Percentiles rank a stretch among this genome's conserved stretches.
Conservation (phyloP, 805 yeast genomes). For the Kluyveromyces wickerhamii region DNA sequence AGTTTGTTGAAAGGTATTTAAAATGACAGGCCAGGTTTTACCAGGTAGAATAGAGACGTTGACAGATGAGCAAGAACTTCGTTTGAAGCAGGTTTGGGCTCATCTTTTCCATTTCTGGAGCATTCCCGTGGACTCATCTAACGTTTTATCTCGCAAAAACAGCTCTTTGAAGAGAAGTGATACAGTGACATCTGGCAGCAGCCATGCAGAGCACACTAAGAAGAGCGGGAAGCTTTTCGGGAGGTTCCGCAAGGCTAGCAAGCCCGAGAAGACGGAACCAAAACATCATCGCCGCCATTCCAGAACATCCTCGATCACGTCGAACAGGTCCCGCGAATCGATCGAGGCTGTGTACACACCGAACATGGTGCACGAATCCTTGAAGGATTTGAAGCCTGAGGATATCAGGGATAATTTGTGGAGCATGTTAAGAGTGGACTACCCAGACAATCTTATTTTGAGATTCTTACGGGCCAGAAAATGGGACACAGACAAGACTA, state of each 20-base stretch:
- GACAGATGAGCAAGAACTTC: constrained; percentile 50
- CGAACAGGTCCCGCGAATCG: constrained; percentile 25
- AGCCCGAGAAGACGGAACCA: constrained; percentile 7
- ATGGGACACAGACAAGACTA: constrained; percentile 62
- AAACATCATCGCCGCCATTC: constrained; percentile 4
- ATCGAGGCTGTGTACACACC: constrained; percentile 30
- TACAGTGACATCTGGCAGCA: neutral
- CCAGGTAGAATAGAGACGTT: constrained; percentile 41
- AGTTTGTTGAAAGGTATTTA: too few relatives aligned
- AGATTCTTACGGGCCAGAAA: constrained; percentile 83
- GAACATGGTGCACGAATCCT: constrained; percentile 38
- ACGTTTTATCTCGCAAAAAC: constrained; percentile 12
- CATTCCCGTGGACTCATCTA: constrained; percentile 30
- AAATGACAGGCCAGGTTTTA: too few relatives aligned
- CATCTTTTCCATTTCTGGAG: constrained; percentile 55
- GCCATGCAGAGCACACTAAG: constrained; percentile 8
- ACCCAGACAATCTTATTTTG: constrained; percentile 70
- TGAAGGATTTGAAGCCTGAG: constrained; percentile 45
- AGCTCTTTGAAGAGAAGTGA: constrained; percentile 1
- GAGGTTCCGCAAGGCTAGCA: constrained; percentile 7
- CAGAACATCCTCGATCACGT: constrained; percentile 13
- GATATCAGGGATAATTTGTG: constrained; percentile 46
- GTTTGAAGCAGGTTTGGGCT: constrained; percentile 66
- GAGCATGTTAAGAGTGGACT: constrained; percentile 62
- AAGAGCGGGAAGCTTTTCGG: constrained; percentile 11